These are phyloP conservation scores for Arthrocladium fulminans DNA, from an alignment of 2,329 filamentous ascomycete species.

Conservation along the genomic window DNA sequence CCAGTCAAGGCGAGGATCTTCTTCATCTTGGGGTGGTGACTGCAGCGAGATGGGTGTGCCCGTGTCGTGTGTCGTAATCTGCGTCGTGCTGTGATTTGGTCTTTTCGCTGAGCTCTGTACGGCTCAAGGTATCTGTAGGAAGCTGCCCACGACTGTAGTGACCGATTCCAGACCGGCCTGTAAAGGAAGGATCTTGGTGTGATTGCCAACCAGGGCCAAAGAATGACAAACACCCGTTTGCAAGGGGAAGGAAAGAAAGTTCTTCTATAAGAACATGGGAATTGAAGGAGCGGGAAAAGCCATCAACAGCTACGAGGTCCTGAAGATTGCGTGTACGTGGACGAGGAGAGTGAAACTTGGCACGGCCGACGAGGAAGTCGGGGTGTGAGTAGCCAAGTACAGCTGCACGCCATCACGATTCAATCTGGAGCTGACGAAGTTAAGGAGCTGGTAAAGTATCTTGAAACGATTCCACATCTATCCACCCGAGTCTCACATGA, in stretches of 20 bases:
- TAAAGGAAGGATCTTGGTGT: constrained; percentile 1
- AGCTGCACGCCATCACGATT: background rate
- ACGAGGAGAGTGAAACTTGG: constrained; percentile 4
- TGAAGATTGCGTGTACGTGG: background rate
- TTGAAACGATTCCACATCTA: constrained; percentile 5
- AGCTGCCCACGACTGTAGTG: background rate
- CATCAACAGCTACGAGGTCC: background rate
- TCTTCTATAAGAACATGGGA: constrained; percentile 8
- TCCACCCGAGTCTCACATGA: constrained; percentile 2
- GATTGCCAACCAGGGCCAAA: background rate
- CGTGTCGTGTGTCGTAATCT: background rate
- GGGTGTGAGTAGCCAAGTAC: background rate
- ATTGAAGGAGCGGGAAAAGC: background rate
- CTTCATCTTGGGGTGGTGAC: constrained; percentile 1
- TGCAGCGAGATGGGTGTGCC: background rate
- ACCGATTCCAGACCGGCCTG: constrained; percentile 8
- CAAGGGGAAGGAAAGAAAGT: background rate
- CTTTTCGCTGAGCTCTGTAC: no score
- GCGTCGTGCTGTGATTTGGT: background rate
- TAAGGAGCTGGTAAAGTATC: background rate
- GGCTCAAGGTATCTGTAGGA: no score
- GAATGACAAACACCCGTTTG: constrained; percentile 2
- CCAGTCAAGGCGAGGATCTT: background rate
- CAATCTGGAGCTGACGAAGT: background rate
- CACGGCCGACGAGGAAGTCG: constrained; percentile 3